These are phyloP conservation scores for Caloboletus inedulis DNA, from an alignment of 1,284 basidiomycete species.

Conservation along the genomic window DNA sequence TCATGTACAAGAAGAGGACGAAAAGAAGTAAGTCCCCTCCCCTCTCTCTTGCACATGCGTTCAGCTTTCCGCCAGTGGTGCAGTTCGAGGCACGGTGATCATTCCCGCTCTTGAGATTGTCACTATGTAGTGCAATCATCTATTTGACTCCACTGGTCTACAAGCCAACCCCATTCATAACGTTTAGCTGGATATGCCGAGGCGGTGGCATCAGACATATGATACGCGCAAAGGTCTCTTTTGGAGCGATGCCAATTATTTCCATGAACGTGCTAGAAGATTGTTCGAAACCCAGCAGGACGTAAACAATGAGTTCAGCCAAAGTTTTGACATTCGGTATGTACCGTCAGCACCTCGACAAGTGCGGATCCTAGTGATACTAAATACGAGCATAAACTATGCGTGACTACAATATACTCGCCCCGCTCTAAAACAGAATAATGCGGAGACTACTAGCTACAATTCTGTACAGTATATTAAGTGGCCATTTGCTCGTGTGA, in stretches of 20 bases:
- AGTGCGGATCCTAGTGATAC: not conserved
- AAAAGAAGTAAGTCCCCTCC: slow-evolving; percentile 66
- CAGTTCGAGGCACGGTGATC: slow-evolving; percentile 81
- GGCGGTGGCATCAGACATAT: not conserved
- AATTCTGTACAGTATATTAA: slow-evolving; percentile 19
- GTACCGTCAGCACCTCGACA: not conserved
- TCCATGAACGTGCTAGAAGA: not conserved
- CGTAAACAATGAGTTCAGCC: not conserved
- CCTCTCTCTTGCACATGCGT: slow-evolving; percentile 10
- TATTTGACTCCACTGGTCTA: not conserved
- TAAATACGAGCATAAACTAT: slow-evolving; percentile 24
- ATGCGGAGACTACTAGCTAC: slow-evolving; percentile 5
- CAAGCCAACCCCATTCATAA: not conserved
- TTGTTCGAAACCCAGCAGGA: not conserved
- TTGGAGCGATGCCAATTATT: not conserved
- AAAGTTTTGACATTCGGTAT: slow-evolving; percentile 1
- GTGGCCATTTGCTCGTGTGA: not conserved
- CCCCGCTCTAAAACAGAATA: not conserved
- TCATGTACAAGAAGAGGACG: slow-evolving; percentile 99
- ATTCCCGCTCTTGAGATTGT: not conserved
- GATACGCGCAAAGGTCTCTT: not conserved
- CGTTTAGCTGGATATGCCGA: not conserved
- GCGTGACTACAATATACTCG: slow-evolving; percentile 16
- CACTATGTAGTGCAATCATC: not conserved
- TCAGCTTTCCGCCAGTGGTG: slow-evolving; percentile 55